Evolutionary conservation across 2,329 filamentous ascomycete species (phyloP).

Genomic region (Cytospora leucostoma): DNA sequence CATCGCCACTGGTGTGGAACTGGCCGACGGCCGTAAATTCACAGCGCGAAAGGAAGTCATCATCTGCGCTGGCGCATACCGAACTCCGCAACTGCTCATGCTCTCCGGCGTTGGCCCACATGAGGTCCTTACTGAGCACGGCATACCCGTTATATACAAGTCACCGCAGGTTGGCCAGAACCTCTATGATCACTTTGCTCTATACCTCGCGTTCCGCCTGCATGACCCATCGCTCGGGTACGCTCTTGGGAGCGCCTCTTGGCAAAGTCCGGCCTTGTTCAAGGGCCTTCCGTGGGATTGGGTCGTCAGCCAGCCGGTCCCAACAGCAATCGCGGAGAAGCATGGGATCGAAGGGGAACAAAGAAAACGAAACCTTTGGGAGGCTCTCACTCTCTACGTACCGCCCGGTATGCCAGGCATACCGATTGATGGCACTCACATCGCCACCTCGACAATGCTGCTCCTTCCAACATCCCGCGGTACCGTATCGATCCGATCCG

Average conservation of each 20-base stretch:
- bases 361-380: constrained; percentile 18
- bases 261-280: not conserved
- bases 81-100: constrained; percentile 41
- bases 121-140: constrained; percentile 20
- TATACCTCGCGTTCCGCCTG: constrained; percentile 15
- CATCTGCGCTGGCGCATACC: constrained; percentile 40
- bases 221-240: constrained; percentile 3
- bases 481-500: not conserved
- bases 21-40: constrained; percentile 35
- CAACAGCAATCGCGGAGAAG: constrained; percentile 29
- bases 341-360: constrained; percentile 25
- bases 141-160: constrained; percentile 51
- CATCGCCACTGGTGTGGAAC: constrained; percentile 34
- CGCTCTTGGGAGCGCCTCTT: constrained; percentile 24
- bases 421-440: constrained; percentile 1
- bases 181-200: constrained; percentile 51
- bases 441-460: constrained; percentile 9
- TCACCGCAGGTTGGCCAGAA: constrained; percentile 59
- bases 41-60: constrained; percentile 39
- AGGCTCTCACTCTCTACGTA: constrained; percentile 24
- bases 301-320: constrained; percentile 4
- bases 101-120: constrained; percentile 41
- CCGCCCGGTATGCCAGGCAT: not conserved
- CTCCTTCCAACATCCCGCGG: constrained; percentile 4
- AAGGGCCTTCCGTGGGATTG: constrained; percentile 9